Evolutionary conservation across 2,329 filamentous ascomycete species (phyloP).

Genomic region (Colletotrichum melonis): DNA sequence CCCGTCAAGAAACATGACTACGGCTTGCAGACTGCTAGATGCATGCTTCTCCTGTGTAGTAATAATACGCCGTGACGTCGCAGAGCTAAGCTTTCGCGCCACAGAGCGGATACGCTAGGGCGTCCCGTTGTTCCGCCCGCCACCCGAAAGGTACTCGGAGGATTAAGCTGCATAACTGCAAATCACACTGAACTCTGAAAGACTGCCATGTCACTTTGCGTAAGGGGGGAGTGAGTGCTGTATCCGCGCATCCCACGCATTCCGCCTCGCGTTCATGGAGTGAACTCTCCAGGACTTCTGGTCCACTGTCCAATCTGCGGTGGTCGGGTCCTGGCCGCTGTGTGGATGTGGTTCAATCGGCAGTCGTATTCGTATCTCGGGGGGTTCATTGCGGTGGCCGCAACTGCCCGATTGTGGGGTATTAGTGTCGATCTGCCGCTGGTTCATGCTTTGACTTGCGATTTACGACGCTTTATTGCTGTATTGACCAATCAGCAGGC

Average conservation of each 20-base stretch:
- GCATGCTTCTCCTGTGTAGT: not conserved
- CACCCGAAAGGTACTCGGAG: not conserved
- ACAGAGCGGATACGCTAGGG: not conserved
- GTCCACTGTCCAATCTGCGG: too few relatives aligned
- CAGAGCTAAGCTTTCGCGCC: constrained; percentile 1
- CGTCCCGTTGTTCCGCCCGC: not conserved
- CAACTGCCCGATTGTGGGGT: constrained; percentile 1
- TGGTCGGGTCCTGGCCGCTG: not conserved
- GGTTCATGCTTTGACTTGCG: constrained; percentile 6
- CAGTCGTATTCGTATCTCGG: constrained; percentile 22
- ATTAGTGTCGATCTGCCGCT: constrained; percentile 3
- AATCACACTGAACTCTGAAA: not conserved
- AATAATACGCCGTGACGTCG: not conserved
- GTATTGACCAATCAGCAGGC: not conserved
- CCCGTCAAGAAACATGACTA: not conserved
- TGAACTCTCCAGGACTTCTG: not conserved
- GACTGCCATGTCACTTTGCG: too few relatives aligned
- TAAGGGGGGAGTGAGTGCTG: not conserved
- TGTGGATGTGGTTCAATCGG: not conserved
- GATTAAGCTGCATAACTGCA: not conserved
- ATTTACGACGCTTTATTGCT: constrained; percentile 1
- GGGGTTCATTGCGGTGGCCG: not conserved
- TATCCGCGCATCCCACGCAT: not conserved
- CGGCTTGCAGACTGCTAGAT: too few relatives aligned
- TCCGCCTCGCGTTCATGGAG: not conserved